Percentiles rank a stretch among this genome's conserved stretches.
phyloP scores from a whole-genome alignment of 768 basidiomycete species.

The Panaeolus cyanescens region DNA sequence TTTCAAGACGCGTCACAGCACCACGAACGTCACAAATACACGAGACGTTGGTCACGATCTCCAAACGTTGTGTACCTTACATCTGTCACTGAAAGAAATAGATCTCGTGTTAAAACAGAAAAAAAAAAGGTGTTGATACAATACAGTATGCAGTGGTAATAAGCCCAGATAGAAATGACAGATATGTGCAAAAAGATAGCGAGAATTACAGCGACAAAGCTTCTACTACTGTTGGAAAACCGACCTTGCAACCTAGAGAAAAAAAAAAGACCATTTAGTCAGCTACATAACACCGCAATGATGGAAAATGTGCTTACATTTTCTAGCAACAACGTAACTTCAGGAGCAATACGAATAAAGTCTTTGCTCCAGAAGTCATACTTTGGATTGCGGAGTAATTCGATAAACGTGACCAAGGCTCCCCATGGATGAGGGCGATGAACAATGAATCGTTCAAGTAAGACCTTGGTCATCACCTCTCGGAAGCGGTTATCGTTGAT shows the following conservation, averaged over 20 bases:
- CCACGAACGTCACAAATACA: constrained; percentile 21
- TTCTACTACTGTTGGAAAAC: constrained; percentile 74
- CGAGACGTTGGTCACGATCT: constrained; percentile 18
- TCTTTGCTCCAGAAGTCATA: constrained; percentile 92
- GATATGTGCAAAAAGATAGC: constrained; percentile 81
- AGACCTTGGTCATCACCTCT: constrained; percentile 84
- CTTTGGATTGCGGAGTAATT: constrained; percentile 86
- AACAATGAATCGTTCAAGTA: constrained; percentile 92
- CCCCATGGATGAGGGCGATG: constrained; percentile 98
- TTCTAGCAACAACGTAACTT: constrained; percentile 83
- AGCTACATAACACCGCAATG: constrained; percentile 1
- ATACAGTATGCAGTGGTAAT: constrained; percentile 76
- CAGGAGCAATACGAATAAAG: constrained; percentile 82
- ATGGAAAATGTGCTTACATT: constrained; percentile 55
- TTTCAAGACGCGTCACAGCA: constrained; percentile 3
- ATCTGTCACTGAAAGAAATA: constrained; percentile 7
- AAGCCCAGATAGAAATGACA: constrained; percentile 67
- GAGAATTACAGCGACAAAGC: constrained; percentile 61
- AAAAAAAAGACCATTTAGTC: constrained; percentile 13
- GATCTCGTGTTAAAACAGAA: constrained; percentile 30
- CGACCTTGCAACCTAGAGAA: constrained; percentile 67
- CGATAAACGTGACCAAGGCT: constrained; percentile 89
- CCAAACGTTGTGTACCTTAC: constrained; percentile 3
- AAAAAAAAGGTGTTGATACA: constrained; percentile 71
- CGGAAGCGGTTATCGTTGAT: constrained; percentile 75